Conservation (phyloP, 2,329 filamentous ascomycete species). For the Fonsecaea monophora region DNA sequence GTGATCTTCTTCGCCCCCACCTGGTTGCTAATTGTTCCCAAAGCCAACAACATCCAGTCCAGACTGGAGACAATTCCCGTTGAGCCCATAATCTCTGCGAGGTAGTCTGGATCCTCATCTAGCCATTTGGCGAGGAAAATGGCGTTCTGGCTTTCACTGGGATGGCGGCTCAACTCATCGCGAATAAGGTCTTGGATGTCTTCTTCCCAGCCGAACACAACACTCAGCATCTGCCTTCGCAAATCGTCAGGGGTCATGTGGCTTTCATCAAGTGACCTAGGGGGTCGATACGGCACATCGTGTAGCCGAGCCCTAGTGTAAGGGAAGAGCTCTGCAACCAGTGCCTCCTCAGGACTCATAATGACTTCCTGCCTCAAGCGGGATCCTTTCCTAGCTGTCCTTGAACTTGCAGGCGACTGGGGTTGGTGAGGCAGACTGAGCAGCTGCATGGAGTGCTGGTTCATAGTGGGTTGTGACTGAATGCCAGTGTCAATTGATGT, state of each 20-base stretch:
- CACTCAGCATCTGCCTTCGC: conserved; percentile 85
- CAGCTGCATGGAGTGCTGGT: conserved; percentile 25
- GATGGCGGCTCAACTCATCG: conserved; percentile 79
- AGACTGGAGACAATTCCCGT: conserved; percentile 88
- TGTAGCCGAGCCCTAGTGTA: conserved; percentile 80
- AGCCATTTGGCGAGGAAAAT: conserved; percentile 93
- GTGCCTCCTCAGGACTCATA: conserved; percentile 75
- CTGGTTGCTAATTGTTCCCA: conserved; percentile 82
- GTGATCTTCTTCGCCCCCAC: conserved; percentile 87
- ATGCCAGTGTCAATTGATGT: conserved; percentile 54
- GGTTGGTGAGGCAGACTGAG: conserved; percentile 47
- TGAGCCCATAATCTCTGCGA: conserved; percentile 71
- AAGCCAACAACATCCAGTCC: conserved; percentile 94
- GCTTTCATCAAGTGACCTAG: conserved; percentile 63
- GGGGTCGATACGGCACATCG: conserved; percentile 80
- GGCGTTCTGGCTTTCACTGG: conserved; percentile 73
- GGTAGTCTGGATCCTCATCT: conserved; percentile 80
- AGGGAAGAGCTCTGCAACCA: conserved; percentile 81
- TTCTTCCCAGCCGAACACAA: conserved; percentile 93
- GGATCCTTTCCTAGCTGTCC: conserved; percentile 62
- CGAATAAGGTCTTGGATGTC: conserved; percentile 80
- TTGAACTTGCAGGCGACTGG: conserved; percentile 57
- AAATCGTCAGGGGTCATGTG: conserved; percentile 76
- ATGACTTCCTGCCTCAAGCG: conserved; percentile 80
- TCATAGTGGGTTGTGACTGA: conserved; percentile 26